Percentiles rank a stretch among this genome's conserved stretches.
Conservation (phyloP, 257 asterid species). For the Przewalskia tangutica region DNA sequence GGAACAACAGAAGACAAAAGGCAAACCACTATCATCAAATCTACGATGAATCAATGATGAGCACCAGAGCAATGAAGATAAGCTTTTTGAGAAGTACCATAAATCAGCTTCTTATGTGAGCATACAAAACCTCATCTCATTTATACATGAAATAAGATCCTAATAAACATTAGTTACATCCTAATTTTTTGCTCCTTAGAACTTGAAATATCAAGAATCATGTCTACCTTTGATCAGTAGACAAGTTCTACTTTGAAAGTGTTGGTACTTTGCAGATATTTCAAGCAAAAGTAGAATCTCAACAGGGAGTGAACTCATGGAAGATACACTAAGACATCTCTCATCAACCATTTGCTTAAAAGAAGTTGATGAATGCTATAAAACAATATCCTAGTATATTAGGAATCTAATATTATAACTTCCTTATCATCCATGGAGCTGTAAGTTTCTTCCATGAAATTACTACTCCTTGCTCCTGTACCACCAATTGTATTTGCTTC, state of each 20-base stretch:
- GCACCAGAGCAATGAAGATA: neutral
- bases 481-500: slow-evolving; percentile 16
- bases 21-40: neutral
- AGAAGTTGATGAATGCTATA: neutral
- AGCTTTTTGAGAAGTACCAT: neutral
- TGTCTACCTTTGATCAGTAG: neutral
- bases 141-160: neutral
- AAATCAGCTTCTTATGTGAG: neutral
- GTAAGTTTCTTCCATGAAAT: slow-evolving; percentile 21
- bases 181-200: neutral
- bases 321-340: neutral
- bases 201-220: slow-evolving; percentile 1
- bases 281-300: neutral
- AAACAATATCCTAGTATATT: neutral
- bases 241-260: neutral
- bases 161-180: neutral
- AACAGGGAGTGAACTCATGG: neutral
- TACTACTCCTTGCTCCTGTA: slow-evolving; percentile 11
- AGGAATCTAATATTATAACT: neutral
- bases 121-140: neutral
- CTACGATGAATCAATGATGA: neutral
- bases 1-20: neutral
- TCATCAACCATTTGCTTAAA: neutral
- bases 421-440: slow-evolving; percentile 2
- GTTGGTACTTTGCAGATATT: neutral